These are phyloP conservation scores for Viola pubescens DNA, from an alignment of 441 rosid genomes.

Conservation along the genomic window DNA sequence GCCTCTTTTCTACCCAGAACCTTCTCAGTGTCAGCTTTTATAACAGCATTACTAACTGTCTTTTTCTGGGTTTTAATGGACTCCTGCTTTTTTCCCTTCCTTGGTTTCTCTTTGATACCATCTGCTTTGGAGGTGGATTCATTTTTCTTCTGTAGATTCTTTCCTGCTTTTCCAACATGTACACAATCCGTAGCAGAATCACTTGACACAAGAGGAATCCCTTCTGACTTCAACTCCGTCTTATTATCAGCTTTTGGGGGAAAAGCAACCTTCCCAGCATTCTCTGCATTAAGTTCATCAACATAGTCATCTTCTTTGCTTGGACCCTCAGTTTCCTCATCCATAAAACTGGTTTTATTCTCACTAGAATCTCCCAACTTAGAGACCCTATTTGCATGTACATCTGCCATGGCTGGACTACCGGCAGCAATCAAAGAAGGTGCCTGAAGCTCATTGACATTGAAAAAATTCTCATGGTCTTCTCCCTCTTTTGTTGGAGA, in stretches of 20 bases:
- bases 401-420: slow-evolving; percentile 24
- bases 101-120: slow-evolving; percentile 14
- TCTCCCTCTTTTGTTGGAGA: slow-evolving; percentile 21
- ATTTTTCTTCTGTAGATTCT: slow-evolving; percentile 12
- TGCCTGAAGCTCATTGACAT: slow-evolving; percentile 23
- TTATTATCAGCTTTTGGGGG: slow-evolving; percentile 16
- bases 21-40: slow-evolving; percentile 14
- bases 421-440: slow-evolving; percentile 21
- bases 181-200: slow-evolving; percentile 12
- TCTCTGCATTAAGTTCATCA: slow-evolving; percentile 21
- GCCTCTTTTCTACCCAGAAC: slow-evolving; percentile 11
- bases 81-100: slow-evolving; percentile 19
- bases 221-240: slow-evolving; percentile 19
- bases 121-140: slow-evolving; percentile 18
- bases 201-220: slow-evolving; percentile 14
- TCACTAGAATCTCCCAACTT: slow-evolving; percentile 19
- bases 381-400: slow-evolving; percentile 8
- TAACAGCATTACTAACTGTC: slow-evolving; percentile 16
- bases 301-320: slow-evolving; percentile 34
- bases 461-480: slow-evolving; percentile 12
- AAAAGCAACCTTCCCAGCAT: slow-evolving; percentile 19
- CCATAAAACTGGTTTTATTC: slow-evolving; percentile 20
- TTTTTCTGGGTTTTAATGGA: slow-evolving; percentile 25
- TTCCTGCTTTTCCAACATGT: slow-evolving; percentile 22
- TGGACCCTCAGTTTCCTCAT: slow-evolving; percentile 50